phyloP scores from a whole-genome alignment of 176 grass and related monocot genomes.

The Zoysia japonica region DNA sequence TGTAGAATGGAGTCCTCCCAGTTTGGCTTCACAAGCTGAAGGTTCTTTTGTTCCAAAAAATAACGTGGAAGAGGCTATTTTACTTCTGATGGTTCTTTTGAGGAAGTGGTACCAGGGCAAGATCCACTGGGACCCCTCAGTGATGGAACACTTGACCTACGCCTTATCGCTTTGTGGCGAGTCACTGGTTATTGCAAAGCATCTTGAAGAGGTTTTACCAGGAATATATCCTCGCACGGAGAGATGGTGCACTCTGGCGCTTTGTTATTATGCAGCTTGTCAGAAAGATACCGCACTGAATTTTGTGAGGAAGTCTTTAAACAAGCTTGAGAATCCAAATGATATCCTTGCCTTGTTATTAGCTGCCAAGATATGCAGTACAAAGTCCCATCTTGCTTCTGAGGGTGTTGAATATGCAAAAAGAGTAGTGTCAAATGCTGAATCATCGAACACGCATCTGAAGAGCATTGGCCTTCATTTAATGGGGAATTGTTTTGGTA shows the following conservation, averaged over 20 bases:
- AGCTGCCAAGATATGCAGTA: conserved; percentile 81
- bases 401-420: conserved; percentile 71
- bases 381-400: conserved; percentile 52
- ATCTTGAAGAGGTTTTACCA: conserved; percentile 80
- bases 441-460: conserved; percentile 48
- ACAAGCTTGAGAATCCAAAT: conserved; percentile 78
- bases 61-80: conserved; percentile 81
- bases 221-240: conserved; percentile 72
- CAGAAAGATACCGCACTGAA: conserved; percentile 68
- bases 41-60: conserved; percentile 78
- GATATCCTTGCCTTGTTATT: conserved; percentile 63
- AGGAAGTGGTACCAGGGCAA: conserved; percentile 74
- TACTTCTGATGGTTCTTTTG: conserved; percentile 71
- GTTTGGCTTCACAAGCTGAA: conserved; percentile 55
- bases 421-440: conserved; percentile 50
- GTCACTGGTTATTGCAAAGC: conserved; percentile 55
- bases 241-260: conserved; percentile 74
- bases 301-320: conserved; percentile 81
- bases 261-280: conserved; percentile 64
- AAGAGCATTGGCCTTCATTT: conserved; percentile 66
- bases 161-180: conserved; percentile 67
- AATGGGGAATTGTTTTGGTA: conserved; percentile 69
- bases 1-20: conserved; percentile 63
- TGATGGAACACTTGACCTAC: conserved; percentile 84
- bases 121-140: conserved; percentile 78